Evolutionary conservation across 352 stramenopile species (phyloP).

Genomic region (Pythium rishiriense): DNA sequence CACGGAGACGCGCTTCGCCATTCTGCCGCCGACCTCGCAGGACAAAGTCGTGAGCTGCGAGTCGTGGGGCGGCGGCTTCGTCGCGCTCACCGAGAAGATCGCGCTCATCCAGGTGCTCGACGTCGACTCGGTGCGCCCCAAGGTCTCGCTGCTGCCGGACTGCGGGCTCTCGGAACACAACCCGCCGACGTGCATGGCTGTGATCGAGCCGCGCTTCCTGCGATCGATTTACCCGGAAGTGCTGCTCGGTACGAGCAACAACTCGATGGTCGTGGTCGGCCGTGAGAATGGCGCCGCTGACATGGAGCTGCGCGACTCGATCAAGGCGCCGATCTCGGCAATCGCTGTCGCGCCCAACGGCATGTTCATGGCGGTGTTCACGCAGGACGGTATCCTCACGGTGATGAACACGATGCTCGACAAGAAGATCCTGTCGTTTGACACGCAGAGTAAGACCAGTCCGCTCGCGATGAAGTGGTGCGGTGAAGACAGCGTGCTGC

Average conservation of each 20-base stretch:
- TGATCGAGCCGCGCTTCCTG: constrained; percentile 91
- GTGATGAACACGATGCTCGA: constrained; percentile 96
- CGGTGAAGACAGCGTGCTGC: constrained; percentile 88
- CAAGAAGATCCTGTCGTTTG: constrained; percentile 91
- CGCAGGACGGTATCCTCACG: constrained; percentile 91
- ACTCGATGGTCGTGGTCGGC: constrained; percentile 86
- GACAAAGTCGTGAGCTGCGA: constrained; percentile 82
- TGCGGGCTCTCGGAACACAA: constrained; percentile 72
- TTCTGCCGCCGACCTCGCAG: constrained; percentile 61
- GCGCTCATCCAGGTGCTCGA: constrained; percentile 80
- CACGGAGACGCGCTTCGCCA: constrained; percentile 68
- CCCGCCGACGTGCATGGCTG: constrained; percentile 88
- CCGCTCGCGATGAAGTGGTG: constrained; percentile 85
- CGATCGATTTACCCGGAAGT: constrained; percentile 91
- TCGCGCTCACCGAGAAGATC: constrained; percentile 82
- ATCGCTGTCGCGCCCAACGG: constrained; percentile 94
- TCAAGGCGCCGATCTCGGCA: constrained; percentile 88
- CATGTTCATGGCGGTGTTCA: constrained; percentile 95
- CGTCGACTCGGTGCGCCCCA: constrained; percentile 76
- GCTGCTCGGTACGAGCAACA: constrained; percentile 91
- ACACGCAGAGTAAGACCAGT: constrained; percentile 82
- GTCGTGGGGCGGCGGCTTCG: constrained; percentile 70
- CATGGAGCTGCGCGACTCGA: constrained; percentile 83
- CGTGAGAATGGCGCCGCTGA: constrained; percentile 67
- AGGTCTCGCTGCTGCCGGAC: constrained; percentile 72